These are phyloP conservation scores for Trypanosoma rangeli DNA, from an alignment of 208 protist species.

Conservation along the genomic window DNA sequence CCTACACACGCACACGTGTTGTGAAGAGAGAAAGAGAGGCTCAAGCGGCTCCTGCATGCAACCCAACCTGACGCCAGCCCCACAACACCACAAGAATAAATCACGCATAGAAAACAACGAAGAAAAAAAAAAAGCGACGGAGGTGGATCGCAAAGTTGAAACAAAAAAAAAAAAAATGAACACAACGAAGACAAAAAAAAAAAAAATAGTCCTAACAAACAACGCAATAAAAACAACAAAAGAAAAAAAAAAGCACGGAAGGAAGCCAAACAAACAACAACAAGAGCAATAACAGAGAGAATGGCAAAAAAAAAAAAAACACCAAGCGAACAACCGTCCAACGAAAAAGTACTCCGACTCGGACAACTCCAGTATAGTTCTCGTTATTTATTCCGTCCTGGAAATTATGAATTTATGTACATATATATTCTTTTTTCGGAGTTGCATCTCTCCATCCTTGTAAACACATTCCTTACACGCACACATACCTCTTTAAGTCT, in stretches of 20 bases:
- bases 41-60: too few relatives aligned
- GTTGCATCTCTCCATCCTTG: too few relatives aligned
- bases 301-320: slow-evolving; percentile 16
- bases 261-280: neutral
- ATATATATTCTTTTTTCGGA: too few relatives aligned
- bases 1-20: neutral
- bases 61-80: too few relatives aligned
- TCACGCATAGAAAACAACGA: neutral
- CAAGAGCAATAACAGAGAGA: slow-evolving; percentile 4
- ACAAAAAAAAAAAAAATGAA: slow-evolving; percentile 14
- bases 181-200: slow-evolving; percentile 10
- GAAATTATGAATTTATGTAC: too few relatives aligned
- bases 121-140: slow-evolving; percentile 21
- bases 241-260: slow-evolving; percentile 2
- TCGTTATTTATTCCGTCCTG: too few relatives aligned
- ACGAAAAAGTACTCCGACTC: too few relatives aligned
- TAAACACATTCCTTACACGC: too few relatives aligned
- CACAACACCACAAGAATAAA: slow-evolving; percentile 4
- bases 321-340: too few relatives aligned
- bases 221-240: neutral
- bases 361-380: too few relatives aligned
- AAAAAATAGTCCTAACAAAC: neutral
- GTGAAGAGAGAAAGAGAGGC: too few relatives aligned
- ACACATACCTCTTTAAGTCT: neutral
- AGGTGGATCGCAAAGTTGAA: too few relatives aligned